Evolutionary conservation across 495 filamentous ascomycete species (phyloP), one percentile per base, ranked within the genome.

Genomic region (Pseudoneurospora amorphoporcata): DNA sequence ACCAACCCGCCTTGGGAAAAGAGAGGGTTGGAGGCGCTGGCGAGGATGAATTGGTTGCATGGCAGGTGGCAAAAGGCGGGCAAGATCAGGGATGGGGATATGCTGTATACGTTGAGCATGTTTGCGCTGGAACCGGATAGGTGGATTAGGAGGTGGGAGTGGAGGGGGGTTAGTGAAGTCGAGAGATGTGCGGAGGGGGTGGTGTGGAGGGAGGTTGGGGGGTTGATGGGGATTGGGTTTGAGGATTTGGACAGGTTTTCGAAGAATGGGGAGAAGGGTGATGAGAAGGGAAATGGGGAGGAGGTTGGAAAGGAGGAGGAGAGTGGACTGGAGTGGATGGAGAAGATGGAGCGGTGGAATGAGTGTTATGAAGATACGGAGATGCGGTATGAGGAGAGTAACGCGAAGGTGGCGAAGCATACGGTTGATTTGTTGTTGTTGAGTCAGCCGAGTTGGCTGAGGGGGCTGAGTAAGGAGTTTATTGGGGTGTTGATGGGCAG

Each of bases 271-370:
- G n/a, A 47, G 2, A 19, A 23, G 41, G n/a, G n/a, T n/a, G n/a
- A n/a, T n/a, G n/a, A n/a, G n/a, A 8, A 43, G 41, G 16, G 16
- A 0, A 1, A 12, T 9, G 23, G 10, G 14, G 83, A 84, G 0
- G 89, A 83, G 72, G 72, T 83, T 72, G 72, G 4, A 4, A 17
- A n/a, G 8, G 9, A 73, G 17, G 68, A 71, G 0, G 87, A 90
- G 76, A 88, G 90, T 77, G 89, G 88, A 0, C 75, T 90, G 40
- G 83, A 88, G 7, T 91, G 86, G 86, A 78, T 88, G 12, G 86
- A 90, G n/a, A 87, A 89, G 42, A 74, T 89, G 10, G 77, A 77
- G 7, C 80, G 72, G 4, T 91, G 88, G 89, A 84, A 83, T 41
- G 72, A 80, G 42, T 75, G 73, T 35, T 91, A 90, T 75, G 88